A percentile compares a stretch with the other conserved stretches of the same genome.
Evolutionary conservation across 345 rosid species (phyloP).

Genomic region (Cardamine occulta): DNA sequence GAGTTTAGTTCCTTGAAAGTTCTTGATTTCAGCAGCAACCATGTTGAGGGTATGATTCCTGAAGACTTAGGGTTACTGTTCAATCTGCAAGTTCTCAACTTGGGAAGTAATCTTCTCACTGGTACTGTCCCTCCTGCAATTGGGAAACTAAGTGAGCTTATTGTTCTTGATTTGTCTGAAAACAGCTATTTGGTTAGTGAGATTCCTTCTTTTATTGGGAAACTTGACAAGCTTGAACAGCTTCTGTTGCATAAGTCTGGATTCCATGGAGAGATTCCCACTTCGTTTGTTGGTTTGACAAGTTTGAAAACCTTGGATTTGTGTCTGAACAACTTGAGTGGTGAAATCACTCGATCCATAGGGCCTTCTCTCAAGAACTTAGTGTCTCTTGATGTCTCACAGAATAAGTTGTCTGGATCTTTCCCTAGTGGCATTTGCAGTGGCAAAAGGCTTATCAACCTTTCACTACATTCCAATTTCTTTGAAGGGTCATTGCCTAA

Average conservation of each 20-base stretch:
- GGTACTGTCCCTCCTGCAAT: constrained; percentile 72
- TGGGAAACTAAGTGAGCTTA: constrained; percentile 74
- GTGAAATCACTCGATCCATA: constrained; percentile 55
- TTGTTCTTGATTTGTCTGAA: constrained; percentile 78
- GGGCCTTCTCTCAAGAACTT: constrained; percentile 67
- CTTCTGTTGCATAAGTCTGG: constrained; percentile 78
- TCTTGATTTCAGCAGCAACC: constrained; percentile 75
- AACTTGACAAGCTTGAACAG: constrained; percentile 71
- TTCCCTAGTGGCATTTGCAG: constrained; percentile 73
- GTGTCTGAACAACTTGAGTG: constrained; percentile 79
- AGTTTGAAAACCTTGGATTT: constrained; percentile 70
- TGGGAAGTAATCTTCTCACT: constrained; percentile 76
- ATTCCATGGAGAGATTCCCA: constrained; percentile 76
- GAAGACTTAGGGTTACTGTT: constrained; percentile 60
- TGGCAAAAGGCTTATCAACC: constrained; percentile 60
- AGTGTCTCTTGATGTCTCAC: constrained; percentile 79
- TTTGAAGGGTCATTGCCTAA: constrained; percentile 66
- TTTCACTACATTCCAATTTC: constrained; percentile 74
- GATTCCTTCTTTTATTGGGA: constrained; percentile 74
- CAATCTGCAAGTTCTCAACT: constrained; percentile 64
- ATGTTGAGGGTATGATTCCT: constrained; percentile 82
- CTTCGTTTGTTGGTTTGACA: constrained; percentile 61
- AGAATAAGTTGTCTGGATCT: constrained; percentile 73
- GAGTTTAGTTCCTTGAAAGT: constrained; percentile 56
- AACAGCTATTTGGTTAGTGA: constrained; percentile 66